Evolutionary conservation across 345 rosid species (phyloP), one percentile per base, ranked within the genome.

Genomic region (Gossypium bickii): DNA sequence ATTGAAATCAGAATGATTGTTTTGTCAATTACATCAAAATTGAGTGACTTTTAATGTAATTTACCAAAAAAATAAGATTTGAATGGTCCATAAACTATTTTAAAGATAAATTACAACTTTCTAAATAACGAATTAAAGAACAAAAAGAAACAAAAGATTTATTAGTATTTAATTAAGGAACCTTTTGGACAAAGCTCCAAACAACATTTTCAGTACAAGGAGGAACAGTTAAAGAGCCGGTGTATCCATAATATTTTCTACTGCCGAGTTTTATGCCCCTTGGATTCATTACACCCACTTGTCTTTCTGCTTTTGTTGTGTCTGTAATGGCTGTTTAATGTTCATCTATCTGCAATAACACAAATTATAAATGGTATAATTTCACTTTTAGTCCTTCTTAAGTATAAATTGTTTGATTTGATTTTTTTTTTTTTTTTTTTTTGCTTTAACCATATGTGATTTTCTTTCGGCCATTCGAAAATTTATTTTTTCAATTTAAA

Each of bases 151-250:
- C 6, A 34, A 34, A 34, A 34, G 6, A 34, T 34, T 34, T n/a
- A 10, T 55, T 34, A 34, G 7, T 34, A 34, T 34, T 34, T 34
- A 34, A 47, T 45, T 9, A 58, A 12, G 2, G 3, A 12, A 91
- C 98, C 90, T 92, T 86, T 66, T 68, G 77, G 17, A 86, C 79
- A 61, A 94, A 60, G 76, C 88, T 89, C 98, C 97, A 94, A 12
- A 74, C 13, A 27, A 92, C 89, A 77, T 87, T 84, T 78, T 92
- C 84, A 1, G 91, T 85, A 83, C 98, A 92, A 52, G 98, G 97
- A 82, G 97, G 98, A 75, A 70, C 4, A 0, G 97, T 93, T 17
- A 92, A 97, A 68, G 98, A 94, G 52, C 98, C 98, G 1, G 84
- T 34, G 76, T 92, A 94, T 82, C 96, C 83, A 72, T 84, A 93